Percentiles rank a stretch among this genome's conserved stretches.
phyloP scores from a whole-genome alignment of 106 monocot species.

The Allium cepa region DNA sequence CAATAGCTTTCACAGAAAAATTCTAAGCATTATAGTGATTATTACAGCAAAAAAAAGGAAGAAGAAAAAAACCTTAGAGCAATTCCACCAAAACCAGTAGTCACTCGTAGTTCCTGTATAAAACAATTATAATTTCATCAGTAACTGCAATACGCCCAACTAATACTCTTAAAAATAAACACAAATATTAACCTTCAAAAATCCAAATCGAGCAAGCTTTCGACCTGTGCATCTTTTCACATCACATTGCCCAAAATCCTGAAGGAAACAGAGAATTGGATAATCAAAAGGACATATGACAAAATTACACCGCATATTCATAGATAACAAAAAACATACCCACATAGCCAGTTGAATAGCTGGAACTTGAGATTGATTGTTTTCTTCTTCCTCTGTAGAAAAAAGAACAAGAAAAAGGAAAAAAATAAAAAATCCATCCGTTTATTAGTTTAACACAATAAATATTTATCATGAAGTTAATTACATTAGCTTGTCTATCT shows the following conservation, averaged over 20 bases:
- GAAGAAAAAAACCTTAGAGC: constrained; percentile 57
- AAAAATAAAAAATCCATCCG: neutral
- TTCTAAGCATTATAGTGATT: no score
- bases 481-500: no score
- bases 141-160: constrained; percentile 6
- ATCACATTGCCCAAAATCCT: constrained; percentile 99
- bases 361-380: constrained; percentile 32
- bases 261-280: constrained; percentile 8
- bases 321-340: constrained; percentile 39
- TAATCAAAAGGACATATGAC: neutral
- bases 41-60: neutral
- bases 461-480: no score
- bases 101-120: constrained; percentile 84
- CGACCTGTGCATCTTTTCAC: constrained; percentile 88
- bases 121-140: constrained; percentile 1
- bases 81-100: constrained; percentile 75
- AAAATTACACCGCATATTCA: neutral
- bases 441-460: no score
- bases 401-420: neutral
- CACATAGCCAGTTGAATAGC: constrained; percentile 94
- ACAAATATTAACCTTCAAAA: constrained; percentile 61
- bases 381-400: constrained; percentile 40
- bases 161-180: neutral
- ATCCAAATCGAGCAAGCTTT: constrained; percentile 90
- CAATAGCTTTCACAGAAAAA: neutral